These are phyloP conservation scores for Nemophila menziesii DNA, from an alignment of 257 asterid genomes.

Conservation along the genomic window DNA sequence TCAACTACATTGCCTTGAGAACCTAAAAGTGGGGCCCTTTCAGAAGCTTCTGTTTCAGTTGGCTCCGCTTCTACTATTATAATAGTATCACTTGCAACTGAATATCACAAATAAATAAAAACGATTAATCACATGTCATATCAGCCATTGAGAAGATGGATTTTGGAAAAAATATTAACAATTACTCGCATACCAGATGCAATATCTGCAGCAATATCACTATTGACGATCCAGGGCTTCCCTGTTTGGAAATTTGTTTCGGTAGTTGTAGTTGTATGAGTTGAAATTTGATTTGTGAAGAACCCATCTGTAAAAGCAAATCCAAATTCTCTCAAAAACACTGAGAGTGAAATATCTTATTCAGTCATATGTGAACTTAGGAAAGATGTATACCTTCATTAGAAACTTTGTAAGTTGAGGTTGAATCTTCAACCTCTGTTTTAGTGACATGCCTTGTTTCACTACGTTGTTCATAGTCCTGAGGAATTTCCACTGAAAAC, in stretches of 20 bases:
- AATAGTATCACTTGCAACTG: slow-evolving; percentile 48
- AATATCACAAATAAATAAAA: neutral
- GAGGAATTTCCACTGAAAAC: slow-evolving; percentile 32
- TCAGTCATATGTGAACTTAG: neutral
- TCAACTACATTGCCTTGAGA: slow-evolving; percentile 19
- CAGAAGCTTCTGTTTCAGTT: slow-evolving; percentile 8
- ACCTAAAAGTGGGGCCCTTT: slow-evolving; percentile 10
- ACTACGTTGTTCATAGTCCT: slow-evolving; percentile 22
- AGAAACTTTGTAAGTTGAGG: slow-evolving; percentile 12
- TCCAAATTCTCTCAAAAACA: slow-evolving; percentile 1
- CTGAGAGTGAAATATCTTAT: neutral
- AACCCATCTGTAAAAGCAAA: slow-evolving; percentile 27
- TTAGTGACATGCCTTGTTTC: slow-evolving; percentile 21
- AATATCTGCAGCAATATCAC: slow-evolving; percentile 5
- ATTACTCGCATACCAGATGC: slow-evolving; percentile 16
- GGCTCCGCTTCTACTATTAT: slow-evolving; percentile 38
- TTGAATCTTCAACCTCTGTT: slow-evolving; percentile 20
- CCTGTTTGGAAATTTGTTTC: slow-evolving; percentile 26
- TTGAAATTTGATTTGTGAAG: slow-evolving; percentile 21
- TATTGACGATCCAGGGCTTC: slow-evolving; percentile 22
- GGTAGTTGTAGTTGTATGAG: slow-evolving; percentile 24
- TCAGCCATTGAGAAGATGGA: too few species aligned
- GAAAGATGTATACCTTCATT: slow-evolving; percentile 12
- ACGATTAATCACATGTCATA: slow-evolving; percentile 15
- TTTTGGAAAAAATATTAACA: neutral